Conservation (phyloP, 306 rosid genomes). For the Sphenostylis stenocarpa region DNA sequence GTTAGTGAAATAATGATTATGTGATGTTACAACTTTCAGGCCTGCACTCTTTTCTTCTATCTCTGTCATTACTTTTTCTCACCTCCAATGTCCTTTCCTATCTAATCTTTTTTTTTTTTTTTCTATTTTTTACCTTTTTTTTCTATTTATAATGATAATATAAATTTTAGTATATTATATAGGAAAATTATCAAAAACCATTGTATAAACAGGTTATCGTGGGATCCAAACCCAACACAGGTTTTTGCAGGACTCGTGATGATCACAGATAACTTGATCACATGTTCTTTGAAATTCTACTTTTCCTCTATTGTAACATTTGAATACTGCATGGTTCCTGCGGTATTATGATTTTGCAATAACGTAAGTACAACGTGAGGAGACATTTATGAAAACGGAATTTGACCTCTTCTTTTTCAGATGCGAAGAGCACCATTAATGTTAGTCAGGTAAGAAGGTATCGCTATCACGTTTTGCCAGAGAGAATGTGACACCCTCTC, state of each 20-base stretch:
- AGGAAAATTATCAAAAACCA: too few relatives aligned
- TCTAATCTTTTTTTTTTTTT: neutral
- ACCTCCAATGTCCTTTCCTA: neutral
- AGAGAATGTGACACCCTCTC: constrained; percentile 24
- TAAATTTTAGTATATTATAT: too few relatives aligned
- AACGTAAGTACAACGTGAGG: neutral
- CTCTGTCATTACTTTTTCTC: neutral
- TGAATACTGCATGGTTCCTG: neutral
- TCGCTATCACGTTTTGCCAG: neutral
- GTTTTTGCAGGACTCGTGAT: too few relatives aligned
- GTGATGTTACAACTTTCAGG: too few relatives aligned
- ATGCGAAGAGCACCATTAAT: constrained; percentile 27
- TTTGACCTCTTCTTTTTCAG: constrained; percentile 9
- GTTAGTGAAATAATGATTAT: too few relatives aligned
- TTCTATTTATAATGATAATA: too few relatives aligned
- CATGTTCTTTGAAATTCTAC: neutral
- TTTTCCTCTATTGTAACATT: too few relatives aligned
- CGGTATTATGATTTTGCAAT: neutral
- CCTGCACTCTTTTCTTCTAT: neutral
- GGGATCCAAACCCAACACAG: too few relatives aligned
- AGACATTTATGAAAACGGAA: constrained; percentile 38
- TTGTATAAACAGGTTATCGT: too few relatives aligned
- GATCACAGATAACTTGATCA: too few relatives aligned
- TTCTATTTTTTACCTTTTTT: too few relatives aligned
- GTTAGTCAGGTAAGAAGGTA: neutral